Base-by-base conservation (phyloP, 768 basidiomycete species). In the Fomitopsis serialis region DNA sequence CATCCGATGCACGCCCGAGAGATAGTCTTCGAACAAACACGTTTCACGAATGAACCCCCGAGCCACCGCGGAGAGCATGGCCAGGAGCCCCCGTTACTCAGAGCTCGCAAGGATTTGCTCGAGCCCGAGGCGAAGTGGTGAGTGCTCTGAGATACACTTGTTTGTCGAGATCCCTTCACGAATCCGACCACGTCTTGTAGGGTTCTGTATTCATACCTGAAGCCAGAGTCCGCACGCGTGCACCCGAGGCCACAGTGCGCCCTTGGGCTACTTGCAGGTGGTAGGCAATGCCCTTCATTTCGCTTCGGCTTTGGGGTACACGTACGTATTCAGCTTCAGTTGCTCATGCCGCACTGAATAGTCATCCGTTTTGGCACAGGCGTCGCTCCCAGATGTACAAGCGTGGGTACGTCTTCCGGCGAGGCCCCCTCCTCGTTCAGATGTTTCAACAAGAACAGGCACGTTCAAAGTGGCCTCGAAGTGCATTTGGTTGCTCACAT, bases 371-470 rank as follows among this genome's bases (percentile, higher is more conserved):
- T n/a, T 40, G 24, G 25, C 40, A 29, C 50, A 84, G 87, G 19
- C 80, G 79, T 36, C 78, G 85, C 46, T 84, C 85, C 15, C 86
- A 91, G 68, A 84, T 87, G 37, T 92, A 86, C 72, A 92, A 90
- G 69, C 80, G 81, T 40, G 90, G 90, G 27, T 92, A 88, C 64
- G 70, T 82, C 22, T 92, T 92, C 65, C 75, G 86, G 25, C 72
- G 85, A 53, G 89, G 89, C 1, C 63, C 74, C 17, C 73, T 92
- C 12, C 73, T 87, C 15, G 88, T 92, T 51, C 80, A 85, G 57
- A 88, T 92, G 83, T 89, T 87, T 66, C 89, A 91, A 67, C 87
- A 91, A 68, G 90, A 91, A 68, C 83, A 87, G 72, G 89, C 85
- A 66, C 53, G 67, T 62, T 25, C 43, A 7, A 24, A 24, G 37